phyloP scores from a whole-genome alignment of 345 rosid genomes.

The Hypericum androsaemum region DNA sequence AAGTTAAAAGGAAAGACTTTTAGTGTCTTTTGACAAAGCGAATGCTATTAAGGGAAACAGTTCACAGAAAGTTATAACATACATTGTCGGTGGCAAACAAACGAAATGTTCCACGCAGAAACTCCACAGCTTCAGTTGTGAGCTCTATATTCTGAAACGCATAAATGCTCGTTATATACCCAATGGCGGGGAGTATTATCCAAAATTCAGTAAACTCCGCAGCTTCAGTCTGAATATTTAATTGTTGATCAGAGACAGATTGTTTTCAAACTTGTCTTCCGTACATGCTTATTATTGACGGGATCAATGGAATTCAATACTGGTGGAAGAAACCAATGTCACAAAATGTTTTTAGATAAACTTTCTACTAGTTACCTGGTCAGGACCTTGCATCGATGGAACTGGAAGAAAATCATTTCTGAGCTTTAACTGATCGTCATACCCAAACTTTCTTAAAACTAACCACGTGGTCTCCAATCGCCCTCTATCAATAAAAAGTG shows the following conservation, averaged over 20 bases:
- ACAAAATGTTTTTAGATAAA: neutral
- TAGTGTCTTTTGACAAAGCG: neutral
- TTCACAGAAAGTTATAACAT: conserved; percentile 16
- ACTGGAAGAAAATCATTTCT: conserved; percentile 47
- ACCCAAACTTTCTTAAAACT: conserved; percentile 73
- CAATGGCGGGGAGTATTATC: neutral
- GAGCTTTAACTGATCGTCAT: conserved; percentile 52
- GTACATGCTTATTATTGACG: neutral
- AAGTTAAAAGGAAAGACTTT: conserved; percentile 19
- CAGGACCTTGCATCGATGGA: conserved; percentile 57
- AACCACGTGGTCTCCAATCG: conserved; percentile 78
- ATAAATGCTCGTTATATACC: neutral
- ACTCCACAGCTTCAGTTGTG: conserved; percentile 47
- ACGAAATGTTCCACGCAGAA: conserved; percentile 53
- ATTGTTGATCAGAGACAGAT: too few relatives aligned
- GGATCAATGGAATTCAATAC: neutral
- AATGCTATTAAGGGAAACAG: conserved; percentile 1
- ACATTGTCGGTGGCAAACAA: conserved; percentile 64
- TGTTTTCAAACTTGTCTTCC: neutral
- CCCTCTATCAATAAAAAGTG: conserved; percentile 76
- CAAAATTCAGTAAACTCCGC: too few relatives aligned
- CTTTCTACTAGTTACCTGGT: conserved; percentile 39
- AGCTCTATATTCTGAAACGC: conserved; percentile 62
- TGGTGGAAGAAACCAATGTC: neutral
- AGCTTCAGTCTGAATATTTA: too few relatives aligned